phyloP scores from a whole-genome alignment of 1,139 yeast genomes.

The Eremothecium gossypii region DNA sequence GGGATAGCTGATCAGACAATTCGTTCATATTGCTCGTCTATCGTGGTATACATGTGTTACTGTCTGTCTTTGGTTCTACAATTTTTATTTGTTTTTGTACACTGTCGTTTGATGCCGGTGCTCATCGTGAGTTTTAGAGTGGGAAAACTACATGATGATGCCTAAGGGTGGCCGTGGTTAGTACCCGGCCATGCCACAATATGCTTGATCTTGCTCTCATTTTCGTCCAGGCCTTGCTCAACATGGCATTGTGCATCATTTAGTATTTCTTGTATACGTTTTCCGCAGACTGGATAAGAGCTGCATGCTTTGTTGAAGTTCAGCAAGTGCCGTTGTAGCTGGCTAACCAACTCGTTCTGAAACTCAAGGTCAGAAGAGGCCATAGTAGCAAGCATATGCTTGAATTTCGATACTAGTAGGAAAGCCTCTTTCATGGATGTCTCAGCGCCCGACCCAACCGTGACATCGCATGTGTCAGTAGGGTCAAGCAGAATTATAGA shows the following conservation, averaged over 20 bases:
- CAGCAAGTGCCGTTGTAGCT: slow-evolving; percentile 38
- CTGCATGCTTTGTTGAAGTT: slow-evolving; percentile 25
- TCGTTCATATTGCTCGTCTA: slow-evolving; percentile 1
- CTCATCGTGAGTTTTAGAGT: not conserved
- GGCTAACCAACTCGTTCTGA: slow-evolving; percentile 40
- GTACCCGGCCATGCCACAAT: slow-evolving; percentile 64
- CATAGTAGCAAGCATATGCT: slow-evolving; percentile 37
- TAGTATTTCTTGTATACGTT: slow-evolving; percentile 20
- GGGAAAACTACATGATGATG: not conserved
- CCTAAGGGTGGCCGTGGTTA: slow-evolving; percentile 53
- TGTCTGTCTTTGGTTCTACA: not conserved
- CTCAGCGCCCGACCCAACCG: slow-evolving; percentile 3
- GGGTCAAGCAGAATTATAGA: slow-evolving; percentile 49
- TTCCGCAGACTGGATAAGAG: slow-evolving; percentile 9
- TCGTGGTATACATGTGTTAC: not conserved
- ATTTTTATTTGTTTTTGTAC: slow-evolving; percentile 2
- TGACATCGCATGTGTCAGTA: slow-evolving; percentile 4
- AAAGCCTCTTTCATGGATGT: slow-evolving; percentile 15
- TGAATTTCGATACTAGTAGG: slow-evolving; percentile 33
- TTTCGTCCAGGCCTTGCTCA: slow-evolving; percentile 8
- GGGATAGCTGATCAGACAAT: slow-evolving; percentile 4
- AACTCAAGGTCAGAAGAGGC: slow-evolving; percentile 47
- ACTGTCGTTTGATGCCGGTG: slow-evolving; percentile 5
- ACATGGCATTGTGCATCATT: slow-evolving; percentile 11
- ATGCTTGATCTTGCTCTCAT: slow-evolving; percentile 8